A percentile compares a stretch with the other conserved stretches of the same genome.
phyloP scores from a whole-genome alignment of 2,329 filamentous ascomycete genomes.

The Samsoniella hepiali region DNA sequence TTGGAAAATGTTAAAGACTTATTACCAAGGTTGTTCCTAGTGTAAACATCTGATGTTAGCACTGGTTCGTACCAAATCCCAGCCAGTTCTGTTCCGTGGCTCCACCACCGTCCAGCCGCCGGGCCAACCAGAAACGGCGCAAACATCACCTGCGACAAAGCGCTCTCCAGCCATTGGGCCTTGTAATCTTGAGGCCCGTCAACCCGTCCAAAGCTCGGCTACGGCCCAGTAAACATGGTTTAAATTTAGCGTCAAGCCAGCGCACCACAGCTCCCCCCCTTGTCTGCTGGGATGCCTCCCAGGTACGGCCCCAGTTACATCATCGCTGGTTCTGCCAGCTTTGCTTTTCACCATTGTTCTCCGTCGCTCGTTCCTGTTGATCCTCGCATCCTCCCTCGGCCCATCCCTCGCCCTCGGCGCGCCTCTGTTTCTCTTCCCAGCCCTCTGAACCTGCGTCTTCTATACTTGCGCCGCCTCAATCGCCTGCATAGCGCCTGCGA shows the following conservation, averaged over 20 bases:
- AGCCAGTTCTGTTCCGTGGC: neutral
- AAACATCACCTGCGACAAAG: neutral
- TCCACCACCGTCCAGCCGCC: neutral
- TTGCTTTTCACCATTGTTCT: conserved; percentile 1
- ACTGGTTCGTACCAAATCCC: neutral
- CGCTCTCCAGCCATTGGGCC: neutral
- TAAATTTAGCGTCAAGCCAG: neutral
- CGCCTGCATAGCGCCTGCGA: neutral
- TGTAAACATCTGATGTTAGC: neutral
- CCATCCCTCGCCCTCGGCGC: neutral
- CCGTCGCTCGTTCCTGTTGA: conserved; percentile 9
- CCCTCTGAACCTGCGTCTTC: neutral
- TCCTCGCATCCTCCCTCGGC: neutral
- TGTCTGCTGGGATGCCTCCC: neutral
- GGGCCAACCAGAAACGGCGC: neutral
- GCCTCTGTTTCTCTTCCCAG: neutral
- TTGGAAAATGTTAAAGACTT: too few relatives aligned
- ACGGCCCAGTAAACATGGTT: conserved; percentile 11
- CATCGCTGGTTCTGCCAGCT: neutral
- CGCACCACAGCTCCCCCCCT: neutral
- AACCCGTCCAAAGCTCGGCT: neutral
- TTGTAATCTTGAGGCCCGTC: neutral
- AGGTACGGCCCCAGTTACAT: conserved; percentile 8
- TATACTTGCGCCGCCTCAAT: conserved; percentile 2
- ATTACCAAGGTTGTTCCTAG: neutral